phyloP scores from a whole-genome alignment of 768 basidiomycete genomes.

The Lentinula detonsa region DNA sequence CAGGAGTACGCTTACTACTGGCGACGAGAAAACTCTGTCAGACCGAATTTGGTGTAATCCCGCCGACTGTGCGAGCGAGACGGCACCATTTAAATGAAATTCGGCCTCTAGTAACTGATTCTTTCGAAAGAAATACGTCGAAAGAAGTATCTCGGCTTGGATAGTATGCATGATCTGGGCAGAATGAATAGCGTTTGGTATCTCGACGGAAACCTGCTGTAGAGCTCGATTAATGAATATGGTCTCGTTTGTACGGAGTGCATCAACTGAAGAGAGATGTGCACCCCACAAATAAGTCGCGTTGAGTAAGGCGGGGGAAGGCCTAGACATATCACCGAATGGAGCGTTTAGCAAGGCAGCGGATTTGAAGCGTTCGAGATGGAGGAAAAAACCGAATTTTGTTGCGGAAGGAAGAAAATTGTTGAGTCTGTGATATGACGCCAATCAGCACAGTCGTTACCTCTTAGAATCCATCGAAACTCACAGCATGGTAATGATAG shows the following conservation, averaged over 20 bases:
- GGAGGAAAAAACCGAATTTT: constrained; percentile 40
- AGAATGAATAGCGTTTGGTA: constrained; percentile 14
- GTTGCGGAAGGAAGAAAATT: constrained; percentile 29
- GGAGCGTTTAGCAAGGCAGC: constrained; percentile 24
- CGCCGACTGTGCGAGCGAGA: constrained; percentile 19
- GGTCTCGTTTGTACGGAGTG: constrained; percentile 14
- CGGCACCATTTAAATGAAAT: constrained; percentile 30
- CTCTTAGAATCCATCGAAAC: not conserved
- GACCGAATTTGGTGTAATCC: constrained; percentile 18
- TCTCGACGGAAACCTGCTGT: constrained; percentile 21
- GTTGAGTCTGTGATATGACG: constrained; percentile 20
- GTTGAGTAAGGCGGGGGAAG: constrained; percentile 19
- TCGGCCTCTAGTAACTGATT: constrained; percentile 35
- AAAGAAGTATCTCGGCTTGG: constrained; percentile 33
- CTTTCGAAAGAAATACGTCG: constrained; percentile 33
- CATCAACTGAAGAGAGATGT: constrained; percentile 16
- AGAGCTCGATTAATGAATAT: constrained; percentile 26
- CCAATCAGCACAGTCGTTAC: not conserved
- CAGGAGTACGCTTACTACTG: not conserved
- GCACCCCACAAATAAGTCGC: constrained; percentile 24
- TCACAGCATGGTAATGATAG: constrained; percentile 1
- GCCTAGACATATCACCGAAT: constrained; percentile 18
- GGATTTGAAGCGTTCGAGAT: constrained; percentile 26
- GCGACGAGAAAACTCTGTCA: not conserved
- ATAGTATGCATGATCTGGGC: constrained; percentile 22